Percentiles rank a stretch among this genome's conserved stretches.
phyloP scores from a whole-genome alignment of 345 rosid species.

The Bruguiera sexangula region DNA sequence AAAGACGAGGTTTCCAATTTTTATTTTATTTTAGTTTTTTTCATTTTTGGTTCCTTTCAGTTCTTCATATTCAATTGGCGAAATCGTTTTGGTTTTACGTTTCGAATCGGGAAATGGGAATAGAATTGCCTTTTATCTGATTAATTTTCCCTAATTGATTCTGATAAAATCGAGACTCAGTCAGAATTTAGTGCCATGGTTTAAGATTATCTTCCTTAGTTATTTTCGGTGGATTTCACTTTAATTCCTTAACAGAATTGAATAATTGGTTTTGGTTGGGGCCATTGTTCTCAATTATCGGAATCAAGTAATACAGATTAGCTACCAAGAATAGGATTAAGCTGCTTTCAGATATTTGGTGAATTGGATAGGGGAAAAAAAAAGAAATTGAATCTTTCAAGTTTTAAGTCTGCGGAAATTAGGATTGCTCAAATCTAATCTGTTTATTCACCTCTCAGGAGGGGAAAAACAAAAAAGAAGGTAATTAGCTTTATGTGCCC shows the following conservation, averaged over 20 bases:
- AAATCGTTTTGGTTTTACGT: not conserved
- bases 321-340: too few relatives aligned
- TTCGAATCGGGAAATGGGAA: not conserved
- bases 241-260: not conserved
- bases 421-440: too few relatives aligned
- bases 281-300: too few relatives aligned
- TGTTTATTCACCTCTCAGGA: too few relatives aligned
- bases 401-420: too few relatives aligned
- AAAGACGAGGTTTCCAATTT: conserved; percentile 58
- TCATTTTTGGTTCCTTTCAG: not conserved
- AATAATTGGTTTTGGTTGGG: not conserved
- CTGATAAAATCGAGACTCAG: not conserved
- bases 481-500: too few relatives aligned
- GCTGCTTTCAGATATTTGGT: too few relatives aligned
- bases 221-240: not conserved
- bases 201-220: not conserved
- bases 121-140: not conserved
- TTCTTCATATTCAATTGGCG: not conserved
- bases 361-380: too few relatives aligned
- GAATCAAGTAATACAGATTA: too few relatives aligned
- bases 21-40: not conserved
- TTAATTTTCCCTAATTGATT: not conserved
- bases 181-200: not conserved
- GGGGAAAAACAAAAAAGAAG: too few relatives aligned
- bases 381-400: too few relatives aligned